Conservation (phyloP, 495 filamentous ascomycete genomes). For the Amphirosellinia nigrospora region DNA sequence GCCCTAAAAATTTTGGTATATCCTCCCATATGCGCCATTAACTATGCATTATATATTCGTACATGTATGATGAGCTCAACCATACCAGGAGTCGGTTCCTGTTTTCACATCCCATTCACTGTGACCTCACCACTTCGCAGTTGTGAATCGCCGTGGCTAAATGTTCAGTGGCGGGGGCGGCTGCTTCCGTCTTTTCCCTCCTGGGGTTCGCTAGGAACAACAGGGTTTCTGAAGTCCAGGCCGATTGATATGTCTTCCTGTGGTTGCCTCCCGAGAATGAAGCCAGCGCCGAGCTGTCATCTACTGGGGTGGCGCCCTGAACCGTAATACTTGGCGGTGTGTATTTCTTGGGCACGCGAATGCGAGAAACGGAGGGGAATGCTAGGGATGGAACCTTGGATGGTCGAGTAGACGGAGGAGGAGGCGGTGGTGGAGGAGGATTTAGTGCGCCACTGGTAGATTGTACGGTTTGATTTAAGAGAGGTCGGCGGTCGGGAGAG, state of each 20-base stretch:
- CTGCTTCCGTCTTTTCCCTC: conserved; percentile 10
- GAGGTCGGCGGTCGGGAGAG: conserved; percentile 17
- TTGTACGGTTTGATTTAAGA: neutral
- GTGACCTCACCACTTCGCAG: neutral
- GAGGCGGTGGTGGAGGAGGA: conserved; percentile 22
- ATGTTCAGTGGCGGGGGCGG: neutral
- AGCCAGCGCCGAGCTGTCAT: neutral
- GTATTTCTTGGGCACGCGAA: conserved; percentile 33
- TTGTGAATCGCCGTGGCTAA: neutral
- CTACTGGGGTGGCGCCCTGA: conserved; percentile 27
- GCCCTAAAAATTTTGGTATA: conserved; percentile 10
- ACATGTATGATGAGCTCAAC: conserved; percentile 7
- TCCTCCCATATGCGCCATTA: conserved; percentile 24
- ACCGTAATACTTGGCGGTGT: conserved; percentile 34
- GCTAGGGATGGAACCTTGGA: conserved; percentile 31
- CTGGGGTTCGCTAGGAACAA: neutral
- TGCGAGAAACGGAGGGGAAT: conserved; percentile 34
- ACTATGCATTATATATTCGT: conserved; percentile 24
- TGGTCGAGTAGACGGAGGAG: conserved; percentile 25
- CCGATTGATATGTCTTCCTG: neutral
- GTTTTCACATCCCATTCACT: neutral
- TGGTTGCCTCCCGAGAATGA: neutral
- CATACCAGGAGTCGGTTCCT: conserved; percentile 3
- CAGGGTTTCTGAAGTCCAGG: neutral
- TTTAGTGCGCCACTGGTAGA: neutral